Evolutionary conservation across 2,329 filamentous ascomycete genomes (phyloP), one percentile per base, ranked within the genome.

Genomic region (Phaeomoniella chlamydospora): DNA sequence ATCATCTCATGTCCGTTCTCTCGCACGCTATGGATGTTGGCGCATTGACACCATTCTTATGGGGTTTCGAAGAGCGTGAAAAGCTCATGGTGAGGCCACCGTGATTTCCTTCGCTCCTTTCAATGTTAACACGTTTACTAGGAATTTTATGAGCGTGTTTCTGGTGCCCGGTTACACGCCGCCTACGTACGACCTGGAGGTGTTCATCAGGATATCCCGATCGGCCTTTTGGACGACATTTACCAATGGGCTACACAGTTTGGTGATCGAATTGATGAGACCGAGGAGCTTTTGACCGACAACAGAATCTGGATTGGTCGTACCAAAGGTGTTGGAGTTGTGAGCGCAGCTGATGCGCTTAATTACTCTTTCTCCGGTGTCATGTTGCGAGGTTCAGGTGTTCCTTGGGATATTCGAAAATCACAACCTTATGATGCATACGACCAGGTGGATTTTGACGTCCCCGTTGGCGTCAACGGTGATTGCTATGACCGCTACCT

Each of bases 181-280:
- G 90, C 90, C 51, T 98, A 98, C 58, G 81, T 98, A 51, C 84
- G 90, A 50, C 90, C 90, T 33, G 90, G 90, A 52, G 90, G 90
- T 64, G 90, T 98, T 38, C 84, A 86, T 53, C 87, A 96, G 63
- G 90, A 98, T 66, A 72, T 98, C 32, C 90, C 90, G 18, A 55
- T 94, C 41, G 90, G 90, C 46, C 77, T 98, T 32, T 77, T 98
- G 35, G 92, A 98, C 57, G 90, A 98, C 56, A 98, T 98, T 54
- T 96, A 98, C 68, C 88, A 96, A 65, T 98, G 90, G 90, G 90
- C 90, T 12, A 98, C 90, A 39, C 90, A 98, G 61, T 98, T 98
- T 53, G 83, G 86, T 52, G 90, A 98, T 67, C 86, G 90, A 49
- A 90, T 98, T 52, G 90, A 98, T 57, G 90, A 98, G 62, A 96